phyloP scores from a whole-genome alignment of 108 stramenopile species.

The Discostella stelligeroides region DNA sequence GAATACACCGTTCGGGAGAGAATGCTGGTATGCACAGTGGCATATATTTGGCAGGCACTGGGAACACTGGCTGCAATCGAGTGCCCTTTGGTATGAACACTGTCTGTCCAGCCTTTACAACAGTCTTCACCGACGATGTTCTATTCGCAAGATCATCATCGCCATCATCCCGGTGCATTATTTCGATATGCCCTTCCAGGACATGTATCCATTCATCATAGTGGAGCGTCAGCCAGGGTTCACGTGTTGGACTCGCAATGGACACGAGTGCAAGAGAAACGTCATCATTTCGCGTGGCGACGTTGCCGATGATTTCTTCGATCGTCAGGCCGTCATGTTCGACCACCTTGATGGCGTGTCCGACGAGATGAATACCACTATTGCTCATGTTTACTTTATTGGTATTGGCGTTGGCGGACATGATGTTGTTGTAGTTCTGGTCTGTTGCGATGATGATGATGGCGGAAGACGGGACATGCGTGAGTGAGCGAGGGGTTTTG shows the following conservation, averaged over 20 bases:
- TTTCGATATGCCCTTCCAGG: slow-evolving; percentile 52
- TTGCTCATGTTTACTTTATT: too few relatives aligned
- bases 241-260: slow-evolving; percentile 54
- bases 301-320: slow-evolving; percentile 76
- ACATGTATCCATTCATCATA: slow-evolving; percentile 80
- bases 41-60: slow-evolving; percentile 66
- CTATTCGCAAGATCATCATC: not conserved
- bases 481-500: too few relatives aligned
- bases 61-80: slow-evolving; percentile 71
- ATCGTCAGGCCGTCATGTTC: slow-evolving; percentile 66
- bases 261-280: slow-evolving; percentile 68
- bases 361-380: slow-evolving; percentile 51
- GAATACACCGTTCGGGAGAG: slow-evolving; percentile 64
- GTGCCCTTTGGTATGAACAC: slow-evolving; percentile 63
- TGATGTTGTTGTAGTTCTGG: too few relatives aligned
- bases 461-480: too few relatives aligned
- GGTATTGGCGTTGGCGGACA: slow-evolving; percentile 5
- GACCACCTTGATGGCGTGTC: slow-evolving; percentile 67
- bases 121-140: not conserved
- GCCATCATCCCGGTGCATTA: slow-evolving; percentile 38
- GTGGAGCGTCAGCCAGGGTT: slow-evolving; percentile 75
- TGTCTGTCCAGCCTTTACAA: slow-evolving; percentile 65
- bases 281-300: slow-evolving; percentile 50
- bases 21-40: slow-evolving; percentile 83
- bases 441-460: too few relatives aligned